Evolutionary conservation across 2,329 filamentous ascomycete genomes (phyloP).

Genomic region (Shiraia bambusicola): DNA sequence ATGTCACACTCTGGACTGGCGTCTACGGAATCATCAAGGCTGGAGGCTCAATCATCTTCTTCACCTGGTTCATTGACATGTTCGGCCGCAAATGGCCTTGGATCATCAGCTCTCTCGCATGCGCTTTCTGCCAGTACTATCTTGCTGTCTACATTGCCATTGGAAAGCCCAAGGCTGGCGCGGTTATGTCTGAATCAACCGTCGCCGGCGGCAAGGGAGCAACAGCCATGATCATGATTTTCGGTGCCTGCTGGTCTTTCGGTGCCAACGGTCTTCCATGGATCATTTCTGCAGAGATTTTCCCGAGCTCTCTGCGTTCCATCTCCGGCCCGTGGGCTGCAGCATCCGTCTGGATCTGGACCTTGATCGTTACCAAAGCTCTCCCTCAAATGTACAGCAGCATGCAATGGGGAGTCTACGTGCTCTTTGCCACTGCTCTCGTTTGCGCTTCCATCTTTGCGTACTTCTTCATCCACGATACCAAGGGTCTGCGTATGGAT

Average conservation of each 20-base stretch:
- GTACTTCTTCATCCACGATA: slow-evolving; percentile 46
- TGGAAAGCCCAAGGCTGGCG: slow-evolving; percentile 32
- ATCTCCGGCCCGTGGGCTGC: slow-evolving; percentile 44
- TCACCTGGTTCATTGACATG: slow-evolving; percentile 42
- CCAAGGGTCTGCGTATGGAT: slow-evolving; percentile 42
- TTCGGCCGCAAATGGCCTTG: slow-evolving; percentile 43
- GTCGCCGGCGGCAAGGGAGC: slow-evolving; percentile 44
- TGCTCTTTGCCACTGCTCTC: slow-evolving; percentile 46
- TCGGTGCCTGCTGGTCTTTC: slow-evolving; percentile 25
- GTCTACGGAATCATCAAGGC: slow-evolving; percentile 44
- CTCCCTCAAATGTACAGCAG: slow-evolving; percentile 45
- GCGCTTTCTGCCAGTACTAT: slow-evolving; percentile 43
- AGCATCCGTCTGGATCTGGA: slow-evolving; percentile 44
- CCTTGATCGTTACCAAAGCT: slow-evolving; percentile 44
- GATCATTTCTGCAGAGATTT: slow-evolving; percentile 50
- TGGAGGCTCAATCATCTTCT: slow-evolving; percentile 40
- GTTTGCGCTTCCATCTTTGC: slow-evolving; percentile 43
- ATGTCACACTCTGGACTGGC: slow-evolving; percentile 42
- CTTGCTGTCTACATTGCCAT: slow-evolving; percentile 42
- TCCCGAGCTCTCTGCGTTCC: slow-evolving; percentile 43
- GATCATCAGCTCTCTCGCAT: slow-evolving; percentile 41
- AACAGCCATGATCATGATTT: slow-evolving; percentile 46
- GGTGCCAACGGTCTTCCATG: slow-evolving; percentile 47
- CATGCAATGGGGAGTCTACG: slow-evolving; percentile 44
- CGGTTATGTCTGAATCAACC: slow-evolving; percentile 33